phyloP scores from a whole-genome alignment of 1,284 basidiomycete species.

The Puccinia hordei region DNA sequence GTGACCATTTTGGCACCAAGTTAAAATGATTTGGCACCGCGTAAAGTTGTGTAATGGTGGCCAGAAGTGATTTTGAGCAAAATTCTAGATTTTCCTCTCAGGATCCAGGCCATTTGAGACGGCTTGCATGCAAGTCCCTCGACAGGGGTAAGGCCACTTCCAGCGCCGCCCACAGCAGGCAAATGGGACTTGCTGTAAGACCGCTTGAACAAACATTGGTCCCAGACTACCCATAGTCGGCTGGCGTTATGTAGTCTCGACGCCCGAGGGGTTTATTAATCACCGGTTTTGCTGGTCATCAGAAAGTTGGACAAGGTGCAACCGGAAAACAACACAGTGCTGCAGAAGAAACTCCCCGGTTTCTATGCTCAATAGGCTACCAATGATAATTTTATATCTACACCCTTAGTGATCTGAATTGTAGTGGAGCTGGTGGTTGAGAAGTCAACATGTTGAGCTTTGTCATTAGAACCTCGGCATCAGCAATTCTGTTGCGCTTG shows the following conservation, averaged over 20 bases:
- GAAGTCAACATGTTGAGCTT: not conserved
- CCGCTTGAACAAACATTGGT: not conserved
- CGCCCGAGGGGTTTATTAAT: not conserved
- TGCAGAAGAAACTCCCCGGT: conserved; percentile 1
- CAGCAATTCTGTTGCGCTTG: not conserved
- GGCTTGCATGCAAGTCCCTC: no score
- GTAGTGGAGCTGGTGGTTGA: not conserved
- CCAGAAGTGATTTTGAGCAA: no score
- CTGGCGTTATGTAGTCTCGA: not conserved
- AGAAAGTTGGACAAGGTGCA: conserved; percentile 10
- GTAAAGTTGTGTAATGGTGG: no score
- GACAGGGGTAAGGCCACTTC: no score
- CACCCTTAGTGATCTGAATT: no score
- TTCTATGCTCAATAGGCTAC: not conserved
- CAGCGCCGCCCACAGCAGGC: no score
- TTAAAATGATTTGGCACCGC: no score
- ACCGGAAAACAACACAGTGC: not conserved
- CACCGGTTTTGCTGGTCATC: not conserved
- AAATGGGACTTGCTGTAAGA: not conserved
- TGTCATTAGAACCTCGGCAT: conserved; percentile 12
- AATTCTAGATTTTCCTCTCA: no score
- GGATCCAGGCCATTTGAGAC: no score
- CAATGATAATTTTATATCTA: not conserved
- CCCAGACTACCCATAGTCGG: not conserved
- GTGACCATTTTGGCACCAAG: no score